These are phyloP conservation scores for Ricinus communis DNA, from an alignment of 345 rosid species.

Conservation along the genomic window DNA sequence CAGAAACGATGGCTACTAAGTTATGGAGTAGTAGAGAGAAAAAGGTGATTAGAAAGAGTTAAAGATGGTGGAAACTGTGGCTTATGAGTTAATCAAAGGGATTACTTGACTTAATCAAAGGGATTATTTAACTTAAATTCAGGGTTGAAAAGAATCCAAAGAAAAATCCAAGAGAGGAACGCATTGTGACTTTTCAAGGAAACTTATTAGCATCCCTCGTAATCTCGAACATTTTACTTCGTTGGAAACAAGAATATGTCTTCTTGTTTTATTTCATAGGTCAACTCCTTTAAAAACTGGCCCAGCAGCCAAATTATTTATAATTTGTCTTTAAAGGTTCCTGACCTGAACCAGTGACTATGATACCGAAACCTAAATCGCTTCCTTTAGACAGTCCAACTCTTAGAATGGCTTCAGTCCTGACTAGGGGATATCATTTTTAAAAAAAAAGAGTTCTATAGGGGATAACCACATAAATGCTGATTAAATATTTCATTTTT, in stretches of 20 bases:
- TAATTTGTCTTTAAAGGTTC: too few relatives aligned
- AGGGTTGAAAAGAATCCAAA: background rate
- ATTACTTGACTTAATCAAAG: background rate
- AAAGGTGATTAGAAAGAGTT: background rate
- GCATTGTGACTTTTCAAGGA: background rate
- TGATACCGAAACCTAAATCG: too few relatives aligned
- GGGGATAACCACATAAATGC: too few relatives aligned
- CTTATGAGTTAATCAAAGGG: background rate
- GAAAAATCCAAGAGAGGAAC: background rate
- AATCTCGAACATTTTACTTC: background rate
- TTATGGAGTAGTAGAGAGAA: background rate
- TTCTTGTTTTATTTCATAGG: background rate
- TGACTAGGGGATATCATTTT: too few relatives aligned
- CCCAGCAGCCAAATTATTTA: too few relatives aligned
- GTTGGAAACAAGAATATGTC: background rate
- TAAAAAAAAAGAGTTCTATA: too few relatives aligned
- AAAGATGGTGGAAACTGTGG: background rate
- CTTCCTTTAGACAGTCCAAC: too few relatives aligned
- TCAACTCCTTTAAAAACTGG: too few relatives aligned
- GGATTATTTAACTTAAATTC: background rate
- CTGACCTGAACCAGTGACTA: too few relatives aligned
- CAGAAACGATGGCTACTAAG: background rate
- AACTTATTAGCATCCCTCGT: background rate
- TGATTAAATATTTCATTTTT: too few relatives aligned
- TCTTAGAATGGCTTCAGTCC: too few relatives aligned